Conservation (phyloP, 352 stramenopile species). For the Peronospora farinosa region DNA sequence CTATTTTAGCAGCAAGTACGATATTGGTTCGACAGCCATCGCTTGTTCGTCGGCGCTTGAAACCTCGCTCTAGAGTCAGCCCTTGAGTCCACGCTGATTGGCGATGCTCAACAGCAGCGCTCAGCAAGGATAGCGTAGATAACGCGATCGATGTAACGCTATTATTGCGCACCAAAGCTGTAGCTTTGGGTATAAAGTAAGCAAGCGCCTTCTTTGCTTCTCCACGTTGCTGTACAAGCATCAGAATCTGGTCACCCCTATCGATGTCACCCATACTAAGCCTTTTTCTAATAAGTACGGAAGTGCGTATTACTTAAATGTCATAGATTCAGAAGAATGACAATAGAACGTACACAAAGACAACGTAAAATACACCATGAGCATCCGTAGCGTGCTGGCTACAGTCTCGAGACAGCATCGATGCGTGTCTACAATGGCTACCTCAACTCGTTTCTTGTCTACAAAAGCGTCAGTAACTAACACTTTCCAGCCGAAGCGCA, state of each 20-base stretch:
- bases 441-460: constrained; percentile 5
- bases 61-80: constrained; percentile 7
- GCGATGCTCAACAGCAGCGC: constrained; percentile 19
- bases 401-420: constrained; percentile 6
- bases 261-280: constrained; percentile 2
- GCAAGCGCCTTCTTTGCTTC: constrained; percentile 12
- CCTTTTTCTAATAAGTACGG: constrained; percentile 4
- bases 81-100: constrained; percentile 13
- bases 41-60: constrained; percentile 22
- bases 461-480: constrained; percentile 2
- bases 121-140: constrained; percentile 15
- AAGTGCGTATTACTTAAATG: constrained; percentile 7
- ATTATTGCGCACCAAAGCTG: constrained; percentile 4
- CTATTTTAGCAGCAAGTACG: constrained; percentile 48
- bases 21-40: constrained; percentile 27
- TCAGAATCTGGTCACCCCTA: constrained; percentile 26
- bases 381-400: constrained; percentile 7
- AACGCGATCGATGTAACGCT: background rate
- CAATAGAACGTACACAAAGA: background rate
- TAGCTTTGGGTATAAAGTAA: constrained; percentile 20
- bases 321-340: constrained; percentile 1
- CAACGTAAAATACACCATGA: constrained; percentile 8
- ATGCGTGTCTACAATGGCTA: background rate
- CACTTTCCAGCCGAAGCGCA: constrained; percentile 24
- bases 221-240: constrained; percentile 19